Evolutionary conservation across 257 asterid genomes (phyloP), one percentile per base, ranked within the genome.

Genomic region (Ophiorrhiza pumila): DNA sequence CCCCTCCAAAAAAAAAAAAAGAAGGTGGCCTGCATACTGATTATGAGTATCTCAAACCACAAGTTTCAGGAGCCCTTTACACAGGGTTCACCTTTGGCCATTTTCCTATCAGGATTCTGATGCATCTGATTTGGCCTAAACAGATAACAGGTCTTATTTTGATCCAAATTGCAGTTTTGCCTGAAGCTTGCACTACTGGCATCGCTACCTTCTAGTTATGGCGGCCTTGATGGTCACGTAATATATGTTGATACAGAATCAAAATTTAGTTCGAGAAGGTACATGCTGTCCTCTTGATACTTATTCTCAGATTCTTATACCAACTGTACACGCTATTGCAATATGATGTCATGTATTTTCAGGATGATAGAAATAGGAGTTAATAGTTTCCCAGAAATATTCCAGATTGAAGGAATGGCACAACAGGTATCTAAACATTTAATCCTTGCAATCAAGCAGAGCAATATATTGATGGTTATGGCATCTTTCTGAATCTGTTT

Each of bases 171-270:
- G 80, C 79, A 92, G 96, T 88, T 92, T 74, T 92, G 96, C 83
- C 72, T 88, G 90, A 92, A 91, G 90, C 96, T 92, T 73, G 83
- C 96, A 34, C 80, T 90, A 39, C 74, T 91, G 70, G 96, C 95
- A 13, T 82, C 93, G 61, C 82, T 92, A 80, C 96, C 97, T 74
- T 82, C 80, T 20, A 73, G 84, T 75, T 86, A 81, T 74, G 96
- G 97, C 22, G 97, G 97, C 72, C 87, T 92, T 73, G 89, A 89
- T 69, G 97, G 96, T 7, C 84, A 76, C 49, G 96, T 87, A 55
- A 82, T 90, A 83, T 92, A 90, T 79, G 79, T 91, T n/a, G 97
- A 91, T 69, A 92, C 92, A 53, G 97, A 91, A 83, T 90, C 96
- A 50, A 90, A 91, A 80, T 91, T 91, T 76, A 90, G 92, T 78